A percentile compares a stretch with the other conserved stretches of the same genome.
phyloP scores from a whole-genome alignment of 2,329 filamentous ascomycete species.

The Epichloe sibirici region DNA sequence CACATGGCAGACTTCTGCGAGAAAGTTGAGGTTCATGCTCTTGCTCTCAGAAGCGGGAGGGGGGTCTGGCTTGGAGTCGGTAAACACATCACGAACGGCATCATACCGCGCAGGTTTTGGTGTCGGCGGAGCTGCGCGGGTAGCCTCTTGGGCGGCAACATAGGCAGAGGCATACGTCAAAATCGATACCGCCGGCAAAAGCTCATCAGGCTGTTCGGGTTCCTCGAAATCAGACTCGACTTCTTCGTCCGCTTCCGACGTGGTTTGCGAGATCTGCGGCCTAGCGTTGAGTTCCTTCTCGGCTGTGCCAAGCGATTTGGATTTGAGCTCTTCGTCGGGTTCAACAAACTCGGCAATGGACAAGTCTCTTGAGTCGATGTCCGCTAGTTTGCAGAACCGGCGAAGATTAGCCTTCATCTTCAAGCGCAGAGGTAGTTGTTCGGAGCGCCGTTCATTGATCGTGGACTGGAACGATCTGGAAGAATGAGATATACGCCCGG shows the following conservation, averaged over 20 bases:
- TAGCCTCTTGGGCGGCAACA: conserved; percentile 17
- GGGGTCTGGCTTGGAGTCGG: conserved; percentile 21
- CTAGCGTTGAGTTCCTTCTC: conserved; percentile 20
- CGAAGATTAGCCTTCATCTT: conserved; percentile 24
- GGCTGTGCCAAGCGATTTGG: conserved; percentile 24
- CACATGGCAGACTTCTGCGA: conserved; percentile 24
- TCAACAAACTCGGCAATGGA: conserved; percentile 20
- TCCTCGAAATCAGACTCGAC: conserved; percentile 8
- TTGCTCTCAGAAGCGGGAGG: conserved; percentile 14
- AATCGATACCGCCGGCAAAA: conserved; percentile 18
- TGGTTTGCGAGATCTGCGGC: conserved; percentile 15
- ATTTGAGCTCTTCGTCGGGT: conserved; percentile 21
- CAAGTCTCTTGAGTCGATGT: conserved; percentile 22
- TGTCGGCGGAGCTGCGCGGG: conserved; percentile 13
- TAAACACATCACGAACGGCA: conserved; percentile 31
- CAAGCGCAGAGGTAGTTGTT: conserved; percentile 20
- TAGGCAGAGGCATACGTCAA: conserved; percentile 21
- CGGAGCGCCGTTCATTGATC: conserved; percentile 20
- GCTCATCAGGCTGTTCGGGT: conserved; percentile 12
- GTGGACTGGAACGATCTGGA: conserved; percentile 31
- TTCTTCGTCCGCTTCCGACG: conserved; percentile 14
- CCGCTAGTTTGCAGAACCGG: conserved; percentile 25
- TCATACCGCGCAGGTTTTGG: conserved; percentile 23
- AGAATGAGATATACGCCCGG: conserved; percentile 34
- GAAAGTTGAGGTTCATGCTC: conserved; percentile 18